Evolutionary conservation across 1,139 yeast species (phyloP).

Genomic region (Meyerozyma carpophila): DNA sequence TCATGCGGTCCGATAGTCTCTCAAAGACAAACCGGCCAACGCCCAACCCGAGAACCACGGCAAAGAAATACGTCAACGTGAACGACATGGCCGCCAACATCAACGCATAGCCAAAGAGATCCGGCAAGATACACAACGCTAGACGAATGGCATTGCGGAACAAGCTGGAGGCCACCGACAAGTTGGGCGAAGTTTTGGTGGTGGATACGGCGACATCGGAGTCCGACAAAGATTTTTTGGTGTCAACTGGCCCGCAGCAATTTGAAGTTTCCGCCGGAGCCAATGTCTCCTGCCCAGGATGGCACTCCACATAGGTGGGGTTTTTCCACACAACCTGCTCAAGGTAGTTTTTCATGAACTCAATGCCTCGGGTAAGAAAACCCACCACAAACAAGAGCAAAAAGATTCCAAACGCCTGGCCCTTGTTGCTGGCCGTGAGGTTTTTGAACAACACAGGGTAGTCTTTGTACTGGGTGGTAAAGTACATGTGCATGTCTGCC

Average conservation of each 20-base stretch:
- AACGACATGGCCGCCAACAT: slow-evolving; percentile 79
- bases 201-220: slow-evolving; percentile 1
- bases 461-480: slow-evolving; percentile 43
- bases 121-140: slow-evolving; percentile 51
- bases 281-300: slow-evolving; percentile 4
- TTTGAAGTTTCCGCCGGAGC: slow-evolving; percentile 4
- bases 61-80: slow-evolving; percentile 62
- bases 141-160: slow-evolving; percentile 53
- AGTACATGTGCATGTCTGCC: slow-evolving; percentile 49
- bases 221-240: neutral
- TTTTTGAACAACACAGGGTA: slow-evolving; percentile 60
- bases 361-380: slow-evolving; percentile 52
- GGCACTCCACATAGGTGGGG: slow-evolving; percentile 22
- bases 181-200: slow-evolving; percentile 7
- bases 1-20: slow-evolving; percentile 38
- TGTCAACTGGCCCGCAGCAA: neutral
- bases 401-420: slow-evolving; percentile 69
- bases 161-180: slow-evolving; percentile 22
- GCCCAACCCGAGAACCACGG: slow-evolving; percentile 62
- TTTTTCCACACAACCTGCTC: slow-evolving; percentile 60
- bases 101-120: slow-evolving; percentile 60
- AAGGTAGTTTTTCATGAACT: slow-evolving; percentile 54
- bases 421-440: slow-evolving; percentile 48
- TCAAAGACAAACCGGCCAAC: slow-evolving; percentile 66
- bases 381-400: slow-evolving; percentile 53